Conservation (phyloP, 2,329 filamentous ascomycete species). For the Madurella mycetomatis region DNA sequence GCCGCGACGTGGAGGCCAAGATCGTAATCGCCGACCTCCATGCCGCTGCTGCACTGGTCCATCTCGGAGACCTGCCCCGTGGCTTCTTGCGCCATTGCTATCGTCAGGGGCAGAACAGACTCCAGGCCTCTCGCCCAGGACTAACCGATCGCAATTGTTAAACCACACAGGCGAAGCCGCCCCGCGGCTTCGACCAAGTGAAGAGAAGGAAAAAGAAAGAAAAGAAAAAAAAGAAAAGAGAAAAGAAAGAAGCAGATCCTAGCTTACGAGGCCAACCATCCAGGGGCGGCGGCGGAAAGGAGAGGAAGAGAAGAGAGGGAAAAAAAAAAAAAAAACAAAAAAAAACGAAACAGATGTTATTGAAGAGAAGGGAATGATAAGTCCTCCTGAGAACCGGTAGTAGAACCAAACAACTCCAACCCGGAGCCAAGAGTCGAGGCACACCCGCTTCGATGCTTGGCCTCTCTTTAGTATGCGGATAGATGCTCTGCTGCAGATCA, state of each 20-base stretch:
- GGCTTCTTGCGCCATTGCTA: slow-evolving; percentile 9
- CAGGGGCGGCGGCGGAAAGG: slow-evolving; percentile 11
- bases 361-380: slow-evolving; percentile 22
- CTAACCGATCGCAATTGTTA: slow-evolving; percentile 5
- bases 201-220: slow-evolving; percentile 11
- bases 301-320: slow-evolving; percentile 14
- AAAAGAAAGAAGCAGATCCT: slow-evolving; percentile 21
- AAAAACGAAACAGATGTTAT: slow-evolving; percentile 24
- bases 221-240: slow-evolving; percentile 15
- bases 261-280: slow-evolving; percentile 17
- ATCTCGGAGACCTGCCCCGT: slow-evolving; percentile 7
- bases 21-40: slow-evolving; percentile 39
- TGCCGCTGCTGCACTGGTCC: slow-evolving; percentile 35
- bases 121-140: slow-evolving; percentile 19
- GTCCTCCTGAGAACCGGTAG: slow-evolving; percentile 21
- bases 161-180: slow-evolving; percentile 32
- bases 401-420: slow-evolving; percentile 5
- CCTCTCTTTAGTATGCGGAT: slow-evolving; percentile 32
- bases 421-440: slow-evolving; percentile 23
- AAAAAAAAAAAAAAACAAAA: slow-evolving; percentile 23
- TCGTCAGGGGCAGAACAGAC: slow-evolving; percentile 3
- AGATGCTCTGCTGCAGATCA: slow-evolving; percentile 17
- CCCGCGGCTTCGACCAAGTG: slow-evolving; percentile 33
- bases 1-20: slow-evolving; percentile 38
- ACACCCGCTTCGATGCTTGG: slow-evolving; percentile 6